Evolutionary conservation across 768 basidiomycete species (phyloP).

Genomic region (Chiua virens): DNA sequence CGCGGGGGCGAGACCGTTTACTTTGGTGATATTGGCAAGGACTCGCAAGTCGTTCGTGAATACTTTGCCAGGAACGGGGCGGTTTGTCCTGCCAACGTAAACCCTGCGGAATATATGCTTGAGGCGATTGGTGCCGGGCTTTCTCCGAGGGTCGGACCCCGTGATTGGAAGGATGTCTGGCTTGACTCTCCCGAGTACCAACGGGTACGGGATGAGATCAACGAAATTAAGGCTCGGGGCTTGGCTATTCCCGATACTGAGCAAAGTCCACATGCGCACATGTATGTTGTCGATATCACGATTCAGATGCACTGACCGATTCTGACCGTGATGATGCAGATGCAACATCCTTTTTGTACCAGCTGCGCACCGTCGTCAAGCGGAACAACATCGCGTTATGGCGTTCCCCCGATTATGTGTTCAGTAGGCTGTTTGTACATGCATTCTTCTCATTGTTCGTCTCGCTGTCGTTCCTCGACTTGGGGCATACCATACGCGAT

Average conservation of each 20-base stretch:
- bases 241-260: constrained; percentile 42
- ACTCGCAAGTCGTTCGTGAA: constrained; percentile 63
- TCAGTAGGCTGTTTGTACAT: constrained; percentile 77
- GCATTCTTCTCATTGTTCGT: constrained; percentile 68
- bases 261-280: constrained; percentile 42
- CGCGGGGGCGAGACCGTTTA: constrained; percentile 90
- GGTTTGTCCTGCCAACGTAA: constrained; percentile 69
- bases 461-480: constrained; percentile 76
- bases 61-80: constrained; percentile 79
- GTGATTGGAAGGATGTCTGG: constrained; percentile 90
- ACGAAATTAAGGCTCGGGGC: constrained; percentile 46
- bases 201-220: constrained; percentile 43
- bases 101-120: constrained; percentile 79
- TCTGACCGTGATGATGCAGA: constrained; percentile 38
- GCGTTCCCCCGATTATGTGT: constrained; percentile 85
- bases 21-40: constrained; percentile 83
- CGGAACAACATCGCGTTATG: constrained; percentile 74
- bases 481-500: constrained; percentile 62
- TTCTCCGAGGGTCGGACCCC: constrained; percentile 65
- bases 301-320: not conserved
- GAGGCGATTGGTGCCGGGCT: constrained; percentile 88
- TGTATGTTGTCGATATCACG: constrained; percentile 37
- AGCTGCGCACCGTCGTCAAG: constrained; percentile 63
- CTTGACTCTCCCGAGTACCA: constrained; percentile 62
- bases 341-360: constrained; percentile 74